These are phyloP conservation scores for Aureoboletus auriporus DNA, from an alignment of 768 basidiomycete species.

Conservation along the genomic window DNA sequence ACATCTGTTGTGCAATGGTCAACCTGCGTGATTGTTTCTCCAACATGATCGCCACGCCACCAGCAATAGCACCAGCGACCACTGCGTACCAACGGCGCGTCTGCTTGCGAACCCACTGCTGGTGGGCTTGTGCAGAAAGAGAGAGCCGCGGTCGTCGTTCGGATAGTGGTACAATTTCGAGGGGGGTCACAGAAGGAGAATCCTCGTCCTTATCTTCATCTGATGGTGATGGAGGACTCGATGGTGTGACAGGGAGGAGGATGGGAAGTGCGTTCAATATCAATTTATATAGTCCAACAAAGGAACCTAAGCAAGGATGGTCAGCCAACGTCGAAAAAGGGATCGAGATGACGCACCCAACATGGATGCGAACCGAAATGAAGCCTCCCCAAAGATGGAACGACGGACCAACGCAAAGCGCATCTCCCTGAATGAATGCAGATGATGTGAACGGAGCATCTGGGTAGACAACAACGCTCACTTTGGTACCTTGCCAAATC, in stretches of 20 bases:
- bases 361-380: conserved; percentile 84
- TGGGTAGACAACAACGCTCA: conserved; percentile 28
- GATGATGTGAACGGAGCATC: background rate
- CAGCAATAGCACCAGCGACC: conserved; percentile 72
- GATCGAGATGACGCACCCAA: conserved; percentile 46
- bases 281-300: conserved; percentile 75
- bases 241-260: conserved; percentile 45
- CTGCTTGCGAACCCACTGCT: conserved; percentile 59
- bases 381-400: conserved; percentile 81
- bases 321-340: too few species aligned
- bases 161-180: conserved; percentile 16
- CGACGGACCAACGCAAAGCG: conserved; percentile 67
- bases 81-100: conserved; percentile 78
- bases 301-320: conserved; percentile 48
- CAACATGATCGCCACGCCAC: conserved; percentile 69
- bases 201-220: conserved; percentile 29
- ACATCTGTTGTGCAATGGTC: conserved; percentile 83
- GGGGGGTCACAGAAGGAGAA: conserved; percentile 2
- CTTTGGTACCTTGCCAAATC: conserved; percentile 65
- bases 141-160: conserved; percentile 51
- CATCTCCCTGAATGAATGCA: conserved; percentile 43
- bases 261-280: conserved; percentile 76
- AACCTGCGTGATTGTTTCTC: conserved; percentile 64
- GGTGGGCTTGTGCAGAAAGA: conserved; percentile 58
- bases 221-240: conserved; percentile 23